phyloP scores from a whole-genome alignment of 345 rosid species.

The Draba incana region DNA sequence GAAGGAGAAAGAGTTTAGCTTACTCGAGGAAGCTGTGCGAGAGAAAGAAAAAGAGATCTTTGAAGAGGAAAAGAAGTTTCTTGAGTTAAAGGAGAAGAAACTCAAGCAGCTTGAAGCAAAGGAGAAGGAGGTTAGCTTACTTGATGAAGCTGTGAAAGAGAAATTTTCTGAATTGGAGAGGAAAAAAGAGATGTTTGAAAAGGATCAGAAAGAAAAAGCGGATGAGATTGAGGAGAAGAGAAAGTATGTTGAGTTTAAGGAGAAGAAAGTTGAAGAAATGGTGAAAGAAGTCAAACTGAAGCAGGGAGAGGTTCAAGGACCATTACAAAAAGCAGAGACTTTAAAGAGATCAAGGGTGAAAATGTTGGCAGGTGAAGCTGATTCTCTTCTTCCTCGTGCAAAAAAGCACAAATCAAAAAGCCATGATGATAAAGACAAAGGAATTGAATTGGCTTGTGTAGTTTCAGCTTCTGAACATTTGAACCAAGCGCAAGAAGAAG shows the following conservation, averaged over 20 bases:
- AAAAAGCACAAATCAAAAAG: constrained; percentile 15
- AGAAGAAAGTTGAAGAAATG: constrained; percentile 11
- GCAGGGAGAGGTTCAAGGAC: not conserved
- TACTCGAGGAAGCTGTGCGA: constrained; percentile 6
- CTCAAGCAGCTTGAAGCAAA: not conserved
- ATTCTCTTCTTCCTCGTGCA: not conserved
- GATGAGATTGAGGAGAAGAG: not conserved
- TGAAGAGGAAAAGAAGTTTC: constrained; percentile 3
- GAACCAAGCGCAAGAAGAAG: constrained; percentile 24
- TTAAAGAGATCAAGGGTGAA: constrained; percentile 16
- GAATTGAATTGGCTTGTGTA: not conserved
- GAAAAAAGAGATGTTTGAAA: too few relatives aligned
- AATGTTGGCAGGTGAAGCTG: not conserved
- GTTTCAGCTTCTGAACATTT: not conserved
- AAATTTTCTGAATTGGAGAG: too few relatives aligned
- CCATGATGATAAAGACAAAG: constrained; percentile 28
- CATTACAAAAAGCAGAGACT: not conserved
- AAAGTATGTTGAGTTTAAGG: constrained; percentile 18
- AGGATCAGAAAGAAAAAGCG: constrained; percentile 4
- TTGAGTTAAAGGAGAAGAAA: constrained; percentile 22
- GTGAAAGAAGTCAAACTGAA: constrained; percentile 10
- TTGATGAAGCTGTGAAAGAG: too few relatives aligned
- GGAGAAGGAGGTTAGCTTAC: too few relatives aligned
- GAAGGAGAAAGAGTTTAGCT: constrained; percentile 17
- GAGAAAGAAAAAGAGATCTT: constrained; percentile 7